These are phyloP conservation scores for Phylloporus arenicola DNA, from an alignment of 768 basidiomycete species.

Conservation along the genomic window DNA sequence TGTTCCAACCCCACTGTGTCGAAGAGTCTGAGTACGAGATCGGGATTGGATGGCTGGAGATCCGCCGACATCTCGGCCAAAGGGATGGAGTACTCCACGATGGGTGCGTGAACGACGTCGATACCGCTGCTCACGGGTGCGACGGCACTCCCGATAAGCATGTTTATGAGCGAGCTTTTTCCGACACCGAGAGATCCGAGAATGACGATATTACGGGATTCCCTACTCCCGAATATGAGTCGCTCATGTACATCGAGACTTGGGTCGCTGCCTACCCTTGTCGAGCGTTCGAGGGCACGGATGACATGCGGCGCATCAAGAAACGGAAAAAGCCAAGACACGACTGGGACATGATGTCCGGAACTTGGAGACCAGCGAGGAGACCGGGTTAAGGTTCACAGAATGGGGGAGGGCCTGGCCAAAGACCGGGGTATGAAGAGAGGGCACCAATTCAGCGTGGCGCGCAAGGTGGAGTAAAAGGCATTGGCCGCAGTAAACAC, in stretches of 20 bases:
- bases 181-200: conserved; percentile 28
- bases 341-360: background rate
- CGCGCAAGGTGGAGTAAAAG: background rate
- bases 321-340: background rate
- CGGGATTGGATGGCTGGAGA: background rate
- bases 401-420: background rate
- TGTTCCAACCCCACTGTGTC: conserved; percentile 21
- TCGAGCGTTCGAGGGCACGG: background rate
- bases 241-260: background rate
- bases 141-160: conserved; percentile 25
- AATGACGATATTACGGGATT: conserved; percentile 14
- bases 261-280: conserved; percentile 6
- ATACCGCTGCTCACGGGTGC: conserved; percentile 25
- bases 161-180: conserved; percentile 40
- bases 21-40: conserved; percentile 7
- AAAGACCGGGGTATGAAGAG: background rate
- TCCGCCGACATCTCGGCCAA: background rate
- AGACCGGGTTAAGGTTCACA: background rate
- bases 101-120: conserved; percentile 8
- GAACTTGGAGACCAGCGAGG: background rate
- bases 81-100: conserved; percentile 11
- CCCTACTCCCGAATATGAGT: conserved; percentile 2
- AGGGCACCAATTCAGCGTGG: background rate
- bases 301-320: background rate
- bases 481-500: background rate